Conservation (phyloP, 768 basidiomycete genomes). For the Phanerodontia chrysosporium region DNA sequence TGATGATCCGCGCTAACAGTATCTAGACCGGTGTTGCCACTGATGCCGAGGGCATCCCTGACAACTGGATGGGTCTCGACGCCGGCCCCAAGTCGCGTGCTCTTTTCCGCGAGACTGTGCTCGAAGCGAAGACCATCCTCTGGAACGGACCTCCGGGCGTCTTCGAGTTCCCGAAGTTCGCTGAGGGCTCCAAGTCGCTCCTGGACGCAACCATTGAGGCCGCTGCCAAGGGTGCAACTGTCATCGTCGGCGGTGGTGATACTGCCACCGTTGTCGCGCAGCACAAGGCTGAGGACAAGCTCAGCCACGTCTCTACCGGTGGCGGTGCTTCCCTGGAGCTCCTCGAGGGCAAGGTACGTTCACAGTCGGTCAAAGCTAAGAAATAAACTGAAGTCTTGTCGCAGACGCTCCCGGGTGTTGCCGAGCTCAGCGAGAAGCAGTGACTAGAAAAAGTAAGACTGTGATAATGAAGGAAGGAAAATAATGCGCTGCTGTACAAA, state of each 20-base stretch:
- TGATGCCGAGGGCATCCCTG: slow-evolving; percentile 84
- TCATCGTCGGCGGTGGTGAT: slow-evolving; percentile 95
- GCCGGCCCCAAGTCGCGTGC: slow-evolving; percentile 80
- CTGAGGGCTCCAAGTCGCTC: slow-evolving; percentile 76
- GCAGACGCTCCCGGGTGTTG: slow-evolving; percentile 91
- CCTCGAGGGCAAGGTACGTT: slow-evolving; percentile 90
- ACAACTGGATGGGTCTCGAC: slow-evolving; percentile 94
- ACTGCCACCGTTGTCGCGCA: slow-evolving; percentile 96
- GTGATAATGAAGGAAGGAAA: background rate
- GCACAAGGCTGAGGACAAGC: slow-evolving; percentile 74
- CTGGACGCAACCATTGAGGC: slow-evolving; percentile 86
- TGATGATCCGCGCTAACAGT: background rate
- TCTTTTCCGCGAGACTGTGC: slow-evolving; percentile 74
- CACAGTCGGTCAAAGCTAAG: background rate
- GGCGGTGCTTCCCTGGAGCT: slow-evolving; percentile 93
- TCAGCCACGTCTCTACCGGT: slow-evolving; percentile 96
- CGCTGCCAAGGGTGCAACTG: slow-evolving; percentile 78
- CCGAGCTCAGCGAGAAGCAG: slow-evolving; percentile 80
- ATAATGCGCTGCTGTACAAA: slow-evolving; percentile 2
- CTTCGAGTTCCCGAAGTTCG: slow-evolving; percentile 94
- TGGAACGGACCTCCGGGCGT: slow-evolving; percentile 99
- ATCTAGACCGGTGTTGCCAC: slow-evolving; percentile 67
- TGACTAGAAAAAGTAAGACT: background rate
- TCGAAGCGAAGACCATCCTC: slow-evolving; percentile 90
- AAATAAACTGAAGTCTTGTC: slow-evolving; percentile 7